Base-by-base conservation (phyloP, 495 filamentous ascomycete species). In the Lophiostoma macrostomum region DNA sequence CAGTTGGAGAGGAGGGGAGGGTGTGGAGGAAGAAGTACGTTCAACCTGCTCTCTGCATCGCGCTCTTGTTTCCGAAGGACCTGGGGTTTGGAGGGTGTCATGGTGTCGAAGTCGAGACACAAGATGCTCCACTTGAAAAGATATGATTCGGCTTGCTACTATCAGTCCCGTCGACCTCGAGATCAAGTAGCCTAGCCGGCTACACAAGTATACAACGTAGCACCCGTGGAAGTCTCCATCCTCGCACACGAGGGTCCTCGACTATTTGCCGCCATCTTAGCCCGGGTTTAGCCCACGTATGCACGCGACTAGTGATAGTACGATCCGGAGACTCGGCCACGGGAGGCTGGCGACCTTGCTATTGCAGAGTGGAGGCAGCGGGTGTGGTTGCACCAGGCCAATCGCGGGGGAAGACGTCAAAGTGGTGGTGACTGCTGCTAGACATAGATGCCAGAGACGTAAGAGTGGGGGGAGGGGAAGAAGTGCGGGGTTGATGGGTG, bases 51-150 rank as follows among this genome's bases (percentile, higher is more conserved):
- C 3, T 41, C 53, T 34, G 14, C 14, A 20, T 34, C 19, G n/a
- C 53, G 40, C 14, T 42, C 27, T 10, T 40, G 43, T 24, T 35
- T 46, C 13, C 35, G 19, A 10, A 56, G 5, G 18, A 56, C 27
- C 35, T 29, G n/a, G 1, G 53, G 53, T 49, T 36, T 56, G 20
- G 41, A 11, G 29, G 35, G 43, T 16, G 44, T 13, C 53, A 56
- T 56, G 40, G 32, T 55, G 50, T 42, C 37, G 38, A 31, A 31
- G n/a, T 31, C 29, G 29, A 31, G n/a, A n/a, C n/a, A n/a, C n/a
- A n/a, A n/a, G n/a, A n/a, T n/a, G n/a, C n/a, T n/a, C n/a, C n/a
- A n/a, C n/a, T n/a, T n/a, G n/a, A n/a, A n/a, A n/a, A n/a, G n/a
- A n/a, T n/a, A n/a, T n/a, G n/a, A n/a, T n/a, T n/a, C n/a, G n/a